Evolutionary conservation across 345 rosid genomes (phyloP), one percentile per base, ranked within the genome.

Genomic region (Camelina laxa): DNA sequence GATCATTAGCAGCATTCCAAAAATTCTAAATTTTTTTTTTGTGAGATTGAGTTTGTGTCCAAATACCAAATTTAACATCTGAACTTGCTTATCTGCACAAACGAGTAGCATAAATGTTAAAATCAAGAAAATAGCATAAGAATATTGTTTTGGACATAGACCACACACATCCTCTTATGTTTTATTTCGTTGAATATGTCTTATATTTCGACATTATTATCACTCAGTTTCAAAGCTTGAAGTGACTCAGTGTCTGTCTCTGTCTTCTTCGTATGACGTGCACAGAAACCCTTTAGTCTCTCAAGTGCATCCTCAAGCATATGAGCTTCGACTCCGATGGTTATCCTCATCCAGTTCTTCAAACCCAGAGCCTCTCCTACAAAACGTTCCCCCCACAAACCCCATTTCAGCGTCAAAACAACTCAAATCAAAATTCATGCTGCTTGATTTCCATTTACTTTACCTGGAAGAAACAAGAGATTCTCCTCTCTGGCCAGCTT

Each of bases 381-480:
- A 84, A 61, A 5, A 60, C 19, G 50, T 45, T 9, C 7, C 49
- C 9, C 49, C 9, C 33, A 20, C 38, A 59, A 15, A 68, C 7
- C 47, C 20, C 20, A 65, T 19, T 17, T 77, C 65, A 49, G 62
- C 31, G 47, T 48, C 72, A 64, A 36, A 24, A 17, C 50, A 24
- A 17, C 50, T 44, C 67, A 54, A n/a, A 20, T 39, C 72, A 48
- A 71, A 44, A 35, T 30, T 38, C 21, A 20, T 49, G 53, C 27
- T 58, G 39, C 61, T 27, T 65, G 20, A 27, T 17, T 39, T 12
- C 62, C 49, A 17, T 22, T 17, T 51, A 11, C 9, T 14, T 65
- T 81, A 88, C 96, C 96, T 24, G 98, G 96, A 12, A 90, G 72
- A 76, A 87, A 80, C 24, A 90, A 78, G 36, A 89, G 90, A 9